Conservation (phyloP, 1,284 basidiomycete genomes). For the Chondrostereum purpureum region DNA sequence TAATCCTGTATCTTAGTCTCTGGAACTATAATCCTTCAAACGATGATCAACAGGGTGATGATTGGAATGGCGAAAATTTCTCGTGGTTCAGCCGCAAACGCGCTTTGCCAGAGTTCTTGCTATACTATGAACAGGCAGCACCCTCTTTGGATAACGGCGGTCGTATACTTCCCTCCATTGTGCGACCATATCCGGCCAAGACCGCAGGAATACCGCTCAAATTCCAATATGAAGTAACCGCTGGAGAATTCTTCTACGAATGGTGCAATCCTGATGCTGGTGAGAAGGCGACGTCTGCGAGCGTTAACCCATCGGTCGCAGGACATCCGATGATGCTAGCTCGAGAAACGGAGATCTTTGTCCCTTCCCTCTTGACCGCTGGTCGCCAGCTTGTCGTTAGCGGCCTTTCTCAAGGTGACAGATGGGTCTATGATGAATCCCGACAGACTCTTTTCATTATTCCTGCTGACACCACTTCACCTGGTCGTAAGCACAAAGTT, state of each 20-base stretch:
- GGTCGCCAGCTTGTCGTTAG: slow-evolving; percentile 51
- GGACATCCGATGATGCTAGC: slow-evolving; percentile 36
- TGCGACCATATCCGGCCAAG: slow-evolving; percentile 76
- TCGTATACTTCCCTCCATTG: slow-evolving; percentile 71
- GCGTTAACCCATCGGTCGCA: slow-evolving; percentile 29
- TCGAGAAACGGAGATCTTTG: slow-evolving; percentile 73
- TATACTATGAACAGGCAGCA: slow-evolving; percentile 50
- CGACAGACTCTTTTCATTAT: slow-evolving; percentile 67
- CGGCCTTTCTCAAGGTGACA: slow-evolving; percentile 43
- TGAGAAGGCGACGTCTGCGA: slow-evolving; percentile 4
- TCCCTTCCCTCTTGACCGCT: slow-evolving; percentile 58
- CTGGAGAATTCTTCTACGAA: slow-evolving; percentile 53
- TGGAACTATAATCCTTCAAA: slow-evolving; percentile 97
- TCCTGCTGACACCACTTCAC: slow-evolving; percentile 32
- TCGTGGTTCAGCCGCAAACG: slow-evolving; percentile 76
- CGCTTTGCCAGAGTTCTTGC: slow-evolving; percentile 42
- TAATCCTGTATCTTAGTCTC: slow-evolving; percentile 42
- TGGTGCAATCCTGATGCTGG: slow-evolving; percentile 42
- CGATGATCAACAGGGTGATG: slow-evolving; percentile 72
- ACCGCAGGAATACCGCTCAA: slow-evolving; percentile 63
- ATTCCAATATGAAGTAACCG: slow-evolving; percentile 69
- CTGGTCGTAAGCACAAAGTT: slow-evolving; percentile 41
- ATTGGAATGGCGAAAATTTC: slow-evolving; percentile 96
- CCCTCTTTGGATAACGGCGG: slow-evolving; percentile 74
- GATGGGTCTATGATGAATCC: slow-evolving; percentile 46